Evolutionary conservation across 257 asterid genomes (phyloP).

Genomic region (Paraleonurus japonicus): DNA sequence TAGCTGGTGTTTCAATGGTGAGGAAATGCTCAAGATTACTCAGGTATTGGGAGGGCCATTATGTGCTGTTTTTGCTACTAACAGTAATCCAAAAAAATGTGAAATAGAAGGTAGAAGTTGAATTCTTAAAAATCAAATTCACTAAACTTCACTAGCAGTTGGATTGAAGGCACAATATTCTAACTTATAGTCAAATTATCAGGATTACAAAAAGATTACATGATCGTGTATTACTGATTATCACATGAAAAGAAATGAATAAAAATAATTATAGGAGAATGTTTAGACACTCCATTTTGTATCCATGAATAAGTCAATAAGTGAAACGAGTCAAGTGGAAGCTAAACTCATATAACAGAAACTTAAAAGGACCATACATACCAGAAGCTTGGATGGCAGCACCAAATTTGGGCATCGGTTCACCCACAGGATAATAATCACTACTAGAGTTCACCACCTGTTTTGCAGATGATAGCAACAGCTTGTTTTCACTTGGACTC

Average conservation of each 20-base stretch:
- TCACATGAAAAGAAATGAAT: not conserved
- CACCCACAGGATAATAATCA: conserved; percentile 20
- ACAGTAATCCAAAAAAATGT: not conserved
- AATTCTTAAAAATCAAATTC: not conserved
- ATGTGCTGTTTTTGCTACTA: not conserved
- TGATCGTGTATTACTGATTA: not conserved
- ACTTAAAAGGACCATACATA: not conserved
- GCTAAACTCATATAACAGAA: not conserved
- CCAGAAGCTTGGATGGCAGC: conserved; percentile 28
- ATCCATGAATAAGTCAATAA: not conserved
- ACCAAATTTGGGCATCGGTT: conserved; percentile 21
- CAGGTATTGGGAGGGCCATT: not conserved
- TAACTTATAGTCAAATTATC: not conserved
- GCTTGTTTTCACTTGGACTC: not conserved
- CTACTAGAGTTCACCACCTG: conserved; percentile 12
- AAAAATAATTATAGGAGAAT: not conserved
- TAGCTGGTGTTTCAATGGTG: not conserved
- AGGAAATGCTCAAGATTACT: not conserved
- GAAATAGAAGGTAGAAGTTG: not conserved
- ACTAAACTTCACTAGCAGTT: not conserved
- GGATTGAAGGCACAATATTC: not conserved
- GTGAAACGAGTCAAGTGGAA: not conserved
- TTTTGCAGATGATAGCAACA: conserved; percentile 17
- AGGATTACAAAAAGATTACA: not conserved
- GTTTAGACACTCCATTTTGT: not conserved